Base-by-base conservation (phyloP, 495 filamentous ascomycete species). In the Penicillium parvum region DNA sequence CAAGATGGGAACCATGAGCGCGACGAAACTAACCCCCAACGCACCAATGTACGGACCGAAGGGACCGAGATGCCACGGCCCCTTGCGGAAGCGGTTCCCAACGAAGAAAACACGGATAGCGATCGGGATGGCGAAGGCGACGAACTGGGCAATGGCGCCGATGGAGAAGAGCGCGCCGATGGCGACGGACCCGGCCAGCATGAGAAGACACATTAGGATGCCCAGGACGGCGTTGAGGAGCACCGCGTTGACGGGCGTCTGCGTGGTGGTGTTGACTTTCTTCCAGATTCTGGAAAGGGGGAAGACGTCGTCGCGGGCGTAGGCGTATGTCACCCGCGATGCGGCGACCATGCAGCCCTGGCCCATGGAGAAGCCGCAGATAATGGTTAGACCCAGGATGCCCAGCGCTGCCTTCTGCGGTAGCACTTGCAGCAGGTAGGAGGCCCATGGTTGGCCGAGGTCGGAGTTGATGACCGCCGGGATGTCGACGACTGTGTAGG, bases 271-370 rank as follows among this genome's bases (percentile, higher is more conserved):
- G 65, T 90, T 82, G 33, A 90, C 81, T n/a, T 66, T 51, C 60
- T 83, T 86, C 64, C 83, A 82, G 50, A 73, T 73, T 0, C 52
- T 71, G 6, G 82, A 85, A n/a, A 71, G 58, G 0, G 81, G 81
- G 64, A 89, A 88, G 57, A 82, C 86, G 51, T 81, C 85, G 61
- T 90, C 85, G 9, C 85, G 80, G 6, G 85, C 84, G 60, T 89
- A 89, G 12, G 85, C 85, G 52, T 86, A 90, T 12, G 84, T 86
- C 18, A 90, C 85, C 37, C 85, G 72, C 5, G 81, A 85, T 3
- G 85, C 85, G 10, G 85, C 84, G 20, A 90, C 83, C 85, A 88
- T 88, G 61, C 83, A 88, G 2, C 83, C 85, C 65, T 90, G 85
- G 14, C 85, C 85, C 85, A 89, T 89, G 12, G 76, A 83, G 61